Evolutionary conservation across 768 basidiomycete genomes (phyloP), one percentile per base, ranked within the genome.

Genomic region (Suillus placidus): DNA sequence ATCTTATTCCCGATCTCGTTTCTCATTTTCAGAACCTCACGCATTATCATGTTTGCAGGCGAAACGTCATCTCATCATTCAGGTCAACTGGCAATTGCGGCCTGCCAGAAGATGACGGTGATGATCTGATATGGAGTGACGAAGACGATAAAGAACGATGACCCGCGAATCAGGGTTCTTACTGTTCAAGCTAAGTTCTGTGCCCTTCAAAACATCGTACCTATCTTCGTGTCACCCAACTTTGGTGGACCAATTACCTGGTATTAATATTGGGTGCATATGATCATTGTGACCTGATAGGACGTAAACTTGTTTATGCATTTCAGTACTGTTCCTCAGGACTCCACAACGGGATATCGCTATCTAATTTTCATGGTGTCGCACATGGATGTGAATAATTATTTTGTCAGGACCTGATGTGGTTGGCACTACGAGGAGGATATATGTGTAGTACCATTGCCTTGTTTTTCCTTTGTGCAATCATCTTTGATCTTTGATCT

Each of bases 71-170:
- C 40, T 6, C 69, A 7, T 62, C 12, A 34, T 66, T 49, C 37
- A 30, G 14, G 16, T 20, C 68, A 3, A 34, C 38, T 43, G 80
- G 80, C 6, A 85, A 84, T 64, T 80, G 84, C 35, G 83, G 84
- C 5, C 73, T 86, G 9, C 83, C 84, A 0, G 75, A 73, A 8
- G 81, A 83, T 60, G 85, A 84, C 67, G 85, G 84, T 54, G 85
- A 84, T 62, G 85, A 88, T 70, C 69, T 86, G 18, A 69, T 83
- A 23, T 84, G 81, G 82, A 85, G 82, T 35, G 86, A 85, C 60
- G 82, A 84, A 8, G 86, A 87, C 32, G 79, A 78, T 57, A 76
- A 8, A 26, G 38, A 60, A 60, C 58, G 58, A 42, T 60, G 58
- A 60, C 40, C 26, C 3, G 18, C 30, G 38, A 18, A 30, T 60